A percentile compares a stretch with the other conserved stretches of the same genome.
These are phyloP conservation scores for Pseudogymnoascus sp. DNA, from an alignment of 2,329 filamentous ascomycete genomes.

Conservation along the genomic window DNA sequence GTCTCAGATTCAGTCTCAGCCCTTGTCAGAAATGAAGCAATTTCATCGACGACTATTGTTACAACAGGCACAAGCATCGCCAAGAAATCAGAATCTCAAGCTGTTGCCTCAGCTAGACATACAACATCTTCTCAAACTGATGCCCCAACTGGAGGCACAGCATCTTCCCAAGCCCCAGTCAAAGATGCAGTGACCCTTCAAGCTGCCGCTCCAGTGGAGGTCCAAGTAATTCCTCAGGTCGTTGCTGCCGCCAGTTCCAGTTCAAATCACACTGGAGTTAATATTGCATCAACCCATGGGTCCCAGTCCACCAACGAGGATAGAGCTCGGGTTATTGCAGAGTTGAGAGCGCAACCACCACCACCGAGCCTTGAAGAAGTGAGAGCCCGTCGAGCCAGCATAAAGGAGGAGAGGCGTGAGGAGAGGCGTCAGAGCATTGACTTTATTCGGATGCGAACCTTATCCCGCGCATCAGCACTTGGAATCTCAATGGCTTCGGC, in stretches of 20 bases:
- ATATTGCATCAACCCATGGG: not conserved
- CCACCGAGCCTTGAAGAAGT: constrained; percentile 19
- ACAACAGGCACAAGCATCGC: not conserved
- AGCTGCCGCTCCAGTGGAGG: not conserved
- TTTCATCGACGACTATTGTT: not conserved
- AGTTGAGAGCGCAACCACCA: not conserved
- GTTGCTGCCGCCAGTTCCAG: not conserved
- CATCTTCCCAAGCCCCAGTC: not conserved
- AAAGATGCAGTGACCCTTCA: not conserved
- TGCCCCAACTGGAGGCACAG: not conserved
- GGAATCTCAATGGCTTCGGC: not conserved
- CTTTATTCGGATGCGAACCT: constrained; percentile 8
- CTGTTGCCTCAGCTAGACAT: not conserved
- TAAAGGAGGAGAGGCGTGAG: constrained; percentile 12
- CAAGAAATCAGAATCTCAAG: not conserved
- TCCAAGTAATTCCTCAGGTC: not conserved
- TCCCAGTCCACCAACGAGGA: not conserved
- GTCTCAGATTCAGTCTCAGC: not conserved
- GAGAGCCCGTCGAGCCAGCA: constrained; percentile 16
- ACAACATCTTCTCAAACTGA: not conserved
- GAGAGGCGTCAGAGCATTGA: constrained; percentile 6
- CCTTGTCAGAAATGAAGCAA: not conserved
- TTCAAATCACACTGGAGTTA: not conserved
- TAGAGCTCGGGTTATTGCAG: not conserved
- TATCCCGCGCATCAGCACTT: constrained; percentile 6